Conservation (phyloP, 352 stramenopile species). For the Globisporangium ultimum region DNA sequence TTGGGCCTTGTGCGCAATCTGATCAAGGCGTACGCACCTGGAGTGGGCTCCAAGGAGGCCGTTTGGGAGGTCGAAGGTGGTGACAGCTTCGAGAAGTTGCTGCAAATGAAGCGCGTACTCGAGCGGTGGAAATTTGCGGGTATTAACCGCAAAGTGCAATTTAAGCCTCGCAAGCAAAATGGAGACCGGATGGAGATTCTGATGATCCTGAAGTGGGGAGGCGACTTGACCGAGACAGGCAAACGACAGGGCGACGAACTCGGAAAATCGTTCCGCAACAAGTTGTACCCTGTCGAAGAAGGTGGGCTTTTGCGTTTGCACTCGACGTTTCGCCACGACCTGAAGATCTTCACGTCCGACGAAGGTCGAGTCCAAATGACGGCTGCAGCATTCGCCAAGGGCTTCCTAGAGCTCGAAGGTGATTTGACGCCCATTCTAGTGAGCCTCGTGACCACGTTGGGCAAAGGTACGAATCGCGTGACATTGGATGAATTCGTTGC, state of each 20-base stretch:
- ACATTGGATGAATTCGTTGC: background rate
- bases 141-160: constrained; percentile 97
- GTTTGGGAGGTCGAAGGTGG: constrained; percentile 84
- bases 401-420: constrained; percentile 98
- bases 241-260: constrained; percentile 95
- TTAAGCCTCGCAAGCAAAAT: constrained; percentile 72
- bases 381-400: constrained; percentile 98
- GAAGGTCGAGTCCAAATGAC: constrained; percentile 99
- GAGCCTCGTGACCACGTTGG: constrained; percentile 89
- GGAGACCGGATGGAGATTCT: constrained; percentile 88
- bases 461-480: constrained; percentile 48
- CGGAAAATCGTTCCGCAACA: constrained; percentile 90
- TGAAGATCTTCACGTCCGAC: constrained; percentile 99
- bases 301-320: constrained; percentile 97
- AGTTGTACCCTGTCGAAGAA: constrained; percentile 87
- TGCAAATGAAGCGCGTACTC: constrained; percentile 96
- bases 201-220: constrained; percentile 99
- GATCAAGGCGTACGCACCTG: constrained; percentile 79
- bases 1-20: constrained; percentile 75
- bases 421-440: constrained; percentile 99
- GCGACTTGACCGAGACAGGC: constrained; percentile 97
- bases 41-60: constrained; percentile 74
- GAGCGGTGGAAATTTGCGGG: constrained; percentile 96
- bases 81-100: constrained; percentile 91
- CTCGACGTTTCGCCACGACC: constrained; percentile 99